Conservation (phyloP, 1,284 basidiomycete species). For the Dichomitus squalens region DNA sequence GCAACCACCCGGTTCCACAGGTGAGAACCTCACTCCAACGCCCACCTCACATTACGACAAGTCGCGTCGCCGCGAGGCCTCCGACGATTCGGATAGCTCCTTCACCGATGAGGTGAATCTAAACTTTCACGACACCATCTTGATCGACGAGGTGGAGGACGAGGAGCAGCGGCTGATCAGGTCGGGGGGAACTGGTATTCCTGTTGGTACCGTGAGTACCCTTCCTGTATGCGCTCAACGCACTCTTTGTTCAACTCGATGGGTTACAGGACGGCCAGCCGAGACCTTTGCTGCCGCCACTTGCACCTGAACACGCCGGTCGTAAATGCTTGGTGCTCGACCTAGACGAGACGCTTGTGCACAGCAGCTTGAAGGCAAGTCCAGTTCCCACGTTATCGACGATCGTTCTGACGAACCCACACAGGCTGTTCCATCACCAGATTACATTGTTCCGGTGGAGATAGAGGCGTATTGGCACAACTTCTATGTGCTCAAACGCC, state of each 20-base stretch:
- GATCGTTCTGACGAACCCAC: background rate
- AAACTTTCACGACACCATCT: slow-evolving; percentile 46
- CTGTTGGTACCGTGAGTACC: slow-evolving; percentile 70
- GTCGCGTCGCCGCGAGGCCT: slow-evolving; percentile 38
- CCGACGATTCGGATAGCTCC: slow-evolving; percentile 44
- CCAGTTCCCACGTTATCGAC: background rate
- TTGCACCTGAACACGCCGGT: slow-evolving; percentile 74
- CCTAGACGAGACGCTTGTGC: slow-evolving; percentile 94
- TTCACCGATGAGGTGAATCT: slow-evolving; percentile 49
- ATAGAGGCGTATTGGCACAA: slow-evolving; percentile 98
- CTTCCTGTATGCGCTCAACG: background rate
- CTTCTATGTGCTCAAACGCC: slow-evolving; percentile 98
- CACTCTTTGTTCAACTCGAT: background rate
- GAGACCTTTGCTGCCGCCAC: slow-evolving; percentile 79
- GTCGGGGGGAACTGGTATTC: slow-evolving; percentile 83
- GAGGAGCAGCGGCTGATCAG: slow-evolving; percentile 81
- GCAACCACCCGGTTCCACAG: slow-evolving; percentile 70
- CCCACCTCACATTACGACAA: slow-evolving; percentile 27
- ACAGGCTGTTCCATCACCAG: slow-evolving; percentile 92
- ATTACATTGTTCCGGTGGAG: slow-evolving; percentile 98
- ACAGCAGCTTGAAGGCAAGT: slow-evolving; percentile 88
- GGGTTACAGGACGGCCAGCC: slow-evolving; percentile 78
- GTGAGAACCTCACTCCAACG: slow-evolving; percentile 43
- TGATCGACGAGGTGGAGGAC: slow-evolving; percentile 66
- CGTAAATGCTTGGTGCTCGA: slow-evolving; percentile 95